Conservation (phyloP, 2,329 filamentous ascomycete species). For the Emmonsia crescens region DNA sequence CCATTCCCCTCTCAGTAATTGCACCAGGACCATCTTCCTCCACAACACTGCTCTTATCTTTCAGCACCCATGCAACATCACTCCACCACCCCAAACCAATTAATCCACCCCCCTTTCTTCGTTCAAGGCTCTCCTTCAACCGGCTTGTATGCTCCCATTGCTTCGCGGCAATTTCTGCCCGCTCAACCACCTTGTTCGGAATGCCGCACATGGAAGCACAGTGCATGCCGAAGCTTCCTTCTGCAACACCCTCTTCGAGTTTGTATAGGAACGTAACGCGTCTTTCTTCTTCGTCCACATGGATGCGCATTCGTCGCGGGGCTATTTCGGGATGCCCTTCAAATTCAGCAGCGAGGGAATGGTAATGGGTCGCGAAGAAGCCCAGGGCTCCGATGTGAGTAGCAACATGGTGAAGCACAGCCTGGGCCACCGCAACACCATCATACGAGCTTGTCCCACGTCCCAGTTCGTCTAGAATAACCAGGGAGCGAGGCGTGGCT, state of each 20-base stretch:
- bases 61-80: constrained; percentile 69
- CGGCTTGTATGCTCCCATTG: constrained; percentile 94
- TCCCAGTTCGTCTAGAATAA: constrained; percentile 93
- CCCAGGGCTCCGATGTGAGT: constrained; percentile 87
- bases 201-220: constrained; percentile 98
- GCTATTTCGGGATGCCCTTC: constrained; percentile 76
- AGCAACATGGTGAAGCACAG: constrained; percentile 91
- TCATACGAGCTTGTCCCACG: constrained; percentile 93
- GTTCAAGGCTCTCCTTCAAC: constrained; percentile 77
- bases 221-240: constrained; percentile 98
- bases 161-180: constrained; percentile 75
- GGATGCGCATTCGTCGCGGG: constrained; percentile 84
- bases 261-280: constrained; percentile 96
- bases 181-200: constrained; percentile 65
- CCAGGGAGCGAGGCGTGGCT: constrained; percentile 83
- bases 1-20: constrained; percentile 41
- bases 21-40: constrained; percentile 24
- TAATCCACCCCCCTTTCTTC: constrained; percentile 65
- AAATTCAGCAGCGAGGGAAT: constrained; percentile 86
- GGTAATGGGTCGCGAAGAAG: constrained; percentile 97
- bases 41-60: constrained; percentile 32
- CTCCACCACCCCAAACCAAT: constrained; percentile 79
- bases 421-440: constrained; percentile 90
- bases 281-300: constrained; percentile 72
- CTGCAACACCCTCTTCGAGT: constrained; percentile 83